Percentiles rank a stretch among this genome's conserved stretches.
Evolutionary conservation across 2,329 filamentous ascomycete genomes (phyloP).

Genomic region (Fusarium sp.): DNA sequence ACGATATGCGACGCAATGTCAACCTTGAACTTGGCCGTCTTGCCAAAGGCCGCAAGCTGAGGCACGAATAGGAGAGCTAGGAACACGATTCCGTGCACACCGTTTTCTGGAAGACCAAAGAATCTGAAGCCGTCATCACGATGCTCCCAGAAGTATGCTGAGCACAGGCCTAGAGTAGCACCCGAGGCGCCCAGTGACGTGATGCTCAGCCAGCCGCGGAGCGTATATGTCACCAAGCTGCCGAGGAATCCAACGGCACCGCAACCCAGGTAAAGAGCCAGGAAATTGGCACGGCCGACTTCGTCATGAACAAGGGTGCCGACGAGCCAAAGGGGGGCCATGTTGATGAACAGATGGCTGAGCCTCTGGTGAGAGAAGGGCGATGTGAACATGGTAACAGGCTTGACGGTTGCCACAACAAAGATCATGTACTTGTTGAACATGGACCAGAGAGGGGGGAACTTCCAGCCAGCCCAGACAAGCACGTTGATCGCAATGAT

Average conservation of each 20-base stretch:
- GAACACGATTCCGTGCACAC: constrained; percentile 66
- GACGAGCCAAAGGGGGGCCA: constrained; percentile 73
- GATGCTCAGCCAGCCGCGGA: constrained; percentile 58
- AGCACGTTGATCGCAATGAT: constrained; percentile 71
- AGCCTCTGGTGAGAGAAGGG: constrained; percentile 76
- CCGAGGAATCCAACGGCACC: constrained; percentile 70
- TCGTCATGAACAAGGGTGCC: constrained; percentile 77
- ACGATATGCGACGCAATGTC: constrained; percentile 67
- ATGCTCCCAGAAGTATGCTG: constrained; percentile 72
- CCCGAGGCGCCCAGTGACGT: constrained; percentile 76
- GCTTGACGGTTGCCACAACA: constrained; percentile 72
- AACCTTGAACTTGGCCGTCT: constrained; percentile 54
- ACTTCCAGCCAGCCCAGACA: constrained; percentile 70
- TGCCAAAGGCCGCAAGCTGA: constrained; percentile 62
- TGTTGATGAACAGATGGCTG: constrained; percentile 73
- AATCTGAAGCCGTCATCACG: constrained; percentile 67
- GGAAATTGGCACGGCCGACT: constrained; percentile 74
- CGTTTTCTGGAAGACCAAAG: constrained; percentile 68
- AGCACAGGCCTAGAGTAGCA: constrained; percentile 70
- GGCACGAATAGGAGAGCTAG: constrained; percentile 63
- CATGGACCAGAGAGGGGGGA: constrained; percentile 73
- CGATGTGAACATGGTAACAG: constrained; percentile 71
- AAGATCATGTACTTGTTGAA: constrained; percentile 78
- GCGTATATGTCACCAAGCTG: constrained; percentile 65
- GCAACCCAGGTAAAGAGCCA: constrained; percentile 73